Evolutionary conservation across 1,284 basidiomycete species (phyloP), one percentile per base, ranked within the genome.

Genomic region (Leccinum pachyderme): DNA sequence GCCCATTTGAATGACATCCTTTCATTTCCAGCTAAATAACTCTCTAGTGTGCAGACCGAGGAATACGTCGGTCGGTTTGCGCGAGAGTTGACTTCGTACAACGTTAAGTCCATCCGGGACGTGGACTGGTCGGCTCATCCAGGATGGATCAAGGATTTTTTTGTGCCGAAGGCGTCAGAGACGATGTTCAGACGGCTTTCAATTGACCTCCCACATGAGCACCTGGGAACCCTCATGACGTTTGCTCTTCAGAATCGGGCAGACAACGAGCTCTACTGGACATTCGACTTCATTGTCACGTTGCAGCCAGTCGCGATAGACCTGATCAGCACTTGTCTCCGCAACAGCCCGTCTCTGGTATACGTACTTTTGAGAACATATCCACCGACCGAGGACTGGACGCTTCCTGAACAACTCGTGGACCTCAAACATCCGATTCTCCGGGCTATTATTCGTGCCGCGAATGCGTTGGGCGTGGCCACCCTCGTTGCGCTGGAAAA

Each of bases 401-500:
- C 52, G 15, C 64, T 81, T 4, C 65, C 71, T 0, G 63, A 69
- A 4, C 63, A 72, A 32, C 60, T 78, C 7, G 61, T 59, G 4
- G 57, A 63, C 15, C 60, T 82, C 7, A 63, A 67, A 4, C 57
- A 66, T 7, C 44, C 67, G 2, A 72, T 86, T 29, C 56, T 82
- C 3, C 74, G 71, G 35, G 77, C 75, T 45, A 71, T 86, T 49
- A 71, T 86, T 39, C 75, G 79, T 2, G 80, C 77, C 3, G 80
- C 82, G 1, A 83, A 85, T 52, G 63, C 72, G 1, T 68, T 82
- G 5, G 75, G 77, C 1, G 77, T 85, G 8, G 81, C 81, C 0
- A 72, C 77, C 22, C 75, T 85, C 13, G 81, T 80, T 1, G 83
- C 79, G 0, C 56, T 86, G 32, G 83, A 86, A 58, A 83, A 81